phyloP scores from a whole-genome alignment of 495 filamentous ascomycete species.

The Ramalina intermedia region DNA sequence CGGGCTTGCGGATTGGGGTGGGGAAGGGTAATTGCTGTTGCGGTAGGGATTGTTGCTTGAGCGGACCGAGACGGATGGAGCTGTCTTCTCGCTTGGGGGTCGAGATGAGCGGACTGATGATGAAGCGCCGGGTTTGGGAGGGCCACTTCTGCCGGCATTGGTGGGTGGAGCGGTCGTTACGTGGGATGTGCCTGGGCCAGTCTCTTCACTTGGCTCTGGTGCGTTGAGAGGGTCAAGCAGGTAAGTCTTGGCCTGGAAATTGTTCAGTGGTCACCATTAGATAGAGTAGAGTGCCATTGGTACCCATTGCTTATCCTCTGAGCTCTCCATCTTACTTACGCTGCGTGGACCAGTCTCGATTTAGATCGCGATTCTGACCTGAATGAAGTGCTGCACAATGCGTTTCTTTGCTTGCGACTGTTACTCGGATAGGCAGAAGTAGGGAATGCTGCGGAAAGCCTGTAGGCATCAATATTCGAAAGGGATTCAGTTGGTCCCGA shows the following conservation, averaged over 20 bases:
- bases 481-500: too few species aligned
- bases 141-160: slow-evolving; percentile 7
- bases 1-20: slow-evolving; percentile 18
- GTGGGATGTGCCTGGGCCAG: slow-evolving; percentile 35
- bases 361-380: too few species aligned
- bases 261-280: neutral
- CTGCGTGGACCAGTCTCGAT: neutral
- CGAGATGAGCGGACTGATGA: slow-evolving; percentile 2
- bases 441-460: too few species aligned
- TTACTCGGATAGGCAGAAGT: too few species aligned
- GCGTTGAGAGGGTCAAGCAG: slow-evolving; percentile 44
- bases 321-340: slow-evolving; percentile 19
- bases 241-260: slow-evolving; percentile 34
- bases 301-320: slow-evolving; percentile 26
- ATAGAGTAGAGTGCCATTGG: neutral
- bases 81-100: slow-evolving; percentile 2
- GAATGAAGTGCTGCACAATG: too few species aligned
- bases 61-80: slow-evolving; percentile 9
- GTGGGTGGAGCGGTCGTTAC: slow-evolving; percentile 16
- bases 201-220: slow-evolving; percentile 38
- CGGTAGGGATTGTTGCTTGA: slow-evolving; percentile 28
- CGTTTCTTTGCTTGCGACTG: too few species aligned
- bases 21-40: slow-evolving; percentile 22
- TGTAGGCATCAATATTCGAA: too few species aligned
- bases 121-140: slow-evolving; percentile 8